Evolutionary conservation across 2,329 filamentous ascomycete genomes (phyloP), one percentile per base, ranked within the genome.

Genomic region (Curvularia sp.): DNA sequence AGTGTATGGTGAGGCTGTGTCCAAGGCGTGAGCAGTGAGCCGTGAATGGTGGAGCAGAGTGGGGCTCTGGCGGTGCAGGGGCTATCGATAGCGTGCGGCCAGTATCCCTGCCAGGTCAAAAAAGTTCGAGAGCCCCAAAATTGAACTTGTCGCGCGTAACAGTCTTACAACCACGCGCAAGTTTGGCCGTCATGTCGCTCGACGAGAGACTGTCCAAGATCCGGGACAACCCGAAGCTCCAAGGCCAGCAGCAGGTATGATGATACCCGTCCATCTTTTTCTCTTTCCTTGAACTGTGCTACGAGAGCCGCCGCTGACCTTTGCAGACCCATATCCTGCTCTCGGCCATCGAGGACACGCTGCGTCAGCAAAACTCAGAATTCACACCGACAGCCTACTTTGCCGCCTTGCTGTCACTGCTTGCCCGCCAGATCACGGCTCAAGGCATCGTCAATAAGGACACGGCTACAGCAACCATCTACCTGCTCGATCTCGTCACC

Each of bases 161-260:
- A 49, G 45, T 46, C 18, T 21, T 21, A 55, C 60, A 55, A 63
- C 68, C 51, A 59, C 61, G 51, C 64, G 50, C 63, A 63, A 60
- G 47, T 41, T 41, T 50, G 61, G 63, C 62, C 70, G 68, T 63
- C 63, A 81, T 81, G 80, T 87, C 87, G 78, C 81, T 98, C 41
- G 88, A 90, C 77, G 94, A 97, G 83, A 96, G 93, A 83, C 87
- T 99, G 77, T 91, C 94, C 82, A 97, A 96, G 86, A 97, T 98
- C 79, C 91, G 95, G 80, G 95, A 80, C 67, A 79, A 91, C 75
- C 95, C 95, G 55, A 97, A 96, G 80, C 87, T 97, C 72, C 92
- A 98, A 79, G 97, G 91, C 77, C 93, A 97, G 81, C 88, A 96
- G 78, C 92, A 93, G 86, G 93, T 95, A 81, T 5, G 43, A 68